Percentiles rank a stretch among this genome's conserved stretches.
These are phyloP conservation scores for Trypanosoma platydactyli DNA, from an alignment of 208 protist genomes.

Conservation along the genomic window DNA sequence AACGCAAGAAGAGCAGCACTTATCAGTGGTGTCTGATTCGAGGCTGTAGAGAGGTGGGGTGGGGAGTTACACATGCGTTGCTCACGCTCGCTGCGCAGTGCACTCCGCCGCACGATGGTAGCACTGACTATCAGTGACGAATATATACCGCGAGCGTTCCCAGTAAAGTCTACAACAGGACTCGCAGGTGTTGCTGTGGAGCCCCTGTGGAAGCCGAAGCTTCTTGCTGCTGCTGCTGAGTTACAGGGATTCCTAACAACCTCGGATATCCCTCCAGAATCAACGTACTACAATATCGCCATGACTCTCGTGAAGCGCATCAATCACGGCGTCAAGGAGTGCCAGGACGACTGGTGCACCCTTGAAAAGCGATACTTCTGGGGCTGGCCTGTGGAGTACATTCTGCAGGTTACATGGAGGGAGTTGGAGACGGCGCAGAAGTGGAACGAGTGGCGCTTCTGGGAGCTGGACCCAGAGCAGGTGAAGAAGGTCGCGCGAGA, in stretches of 20 bases:
- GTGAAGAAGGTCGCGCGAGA: constrained; percentile 89
- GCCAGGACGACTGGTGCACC: constrained; percentile 91
- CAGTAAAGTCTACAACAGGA: constrained; percentile 90
- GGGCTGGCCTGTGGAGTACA: constrained; percentile 92
- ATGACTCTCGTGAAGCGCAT: constrained; percentile 92
- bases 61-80: constrained; percentile 28
- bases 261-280: constrained; percentile 88
- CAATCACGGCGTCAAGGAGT: constrained; percentile 85
- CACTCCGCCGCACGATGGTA: constrained; percentile 51
- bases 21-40: no score
- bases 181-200: constrained; percentile 87
- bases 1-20: background rate
- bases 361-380: constrained; percentile 92
- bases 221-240: constrained; percentile 82
- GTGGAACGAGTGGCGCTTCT: constrained; percentile 93
- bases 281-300: constrained; percentile 90
- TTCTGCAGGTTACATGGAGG: constrained; percentile 89
- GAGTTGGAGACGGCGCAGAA: constrained; percentile 92
- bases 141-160: constrained; percentile 90
- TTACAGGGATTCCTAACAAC: constrained; percentile 80
- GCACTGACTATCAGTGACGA: constrained; percentile 84
- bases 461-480: constrained; percentile 92
- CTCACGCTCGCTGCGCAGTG: constrained; percentile 33
- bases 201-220: constrained; percentile 91
- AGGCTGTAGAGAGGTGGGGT: no score